phyloP scores from a whole-genome alignment of 2,329 filamentous ascomycete species.

The Curvularia hawaiiensis region DNA sequence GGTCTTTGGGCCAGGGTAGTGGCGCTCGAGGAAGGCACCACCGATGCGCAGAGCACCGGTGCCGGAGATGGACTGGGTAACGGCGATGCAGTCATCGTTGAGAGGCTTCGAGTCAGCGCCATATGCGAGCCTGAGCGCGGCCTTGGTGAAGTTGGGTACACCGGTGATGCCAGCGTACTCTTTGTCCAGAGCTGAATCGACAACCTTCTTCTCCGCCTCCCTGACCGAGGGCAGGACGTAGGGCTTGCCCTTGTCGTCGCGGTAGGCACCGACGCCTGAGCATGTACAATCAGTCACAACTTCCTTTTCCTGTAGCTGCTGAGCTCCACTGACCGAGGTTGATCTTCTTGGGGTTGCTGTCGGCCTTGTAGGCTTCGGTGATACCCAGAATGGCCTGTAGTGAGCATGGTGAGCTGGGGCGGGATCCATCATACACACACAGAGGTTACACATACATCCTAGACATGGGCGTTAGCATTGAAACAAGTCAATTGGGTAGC shows the following conservation, averaged over 20 bases:
- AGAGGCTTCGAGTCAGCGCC: slow-evolving; percentile 79
- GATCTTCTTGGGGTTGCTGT: slow-evolving; percentile 93
- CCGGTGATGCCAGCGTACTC: slow-evolving; percentile 98
- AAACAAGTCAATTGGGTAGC: slow-evolving; percentile 16
- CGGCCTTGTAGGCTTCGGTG: slow-evolving; percentile 99
- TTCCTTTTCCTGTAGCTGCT: background rate
- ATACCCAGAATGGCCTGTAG: slow-evolving; percentile 81
- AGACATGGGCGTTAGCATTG: slow-evolving; percentile 26
- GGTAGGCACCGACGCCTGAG: slow-evolving; percentile 92
- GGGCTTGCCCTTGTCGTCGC: slow-evolving; percentile 96
- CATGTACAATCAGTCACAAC: slow-evolving; percentile 28
- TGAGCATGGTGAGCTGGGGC: slow-evolving; percentile 28
- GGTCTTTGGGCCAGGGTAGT: slow-evolving; percentile 89
- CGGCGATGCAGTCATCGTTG: slow-evolving; percentile 75
- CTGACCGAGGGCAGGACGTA: slow-evolving; percentile 95
- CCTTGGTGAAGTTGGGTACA: slow-evolving; percentile 90
- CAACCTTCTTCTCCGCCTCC: slow-evolving; percentile 84
- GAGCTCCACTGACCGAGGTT: slow-evolving; percentile 73
- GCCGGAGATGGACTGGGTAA: slow-evolving; percentile 97
- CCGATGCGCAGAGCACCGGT: slow-evolving; percentile 95
- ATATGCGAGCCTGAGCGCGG: slow-evolving; percentile 89
- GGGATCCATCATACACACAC: background rate
- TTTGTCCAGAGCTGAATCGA: slow-evolving; percentile 83
- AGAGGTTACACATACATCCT: slow-evolving; percentile 43
- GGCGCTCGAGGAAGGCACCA: slow-evolving; percentile 88